Evolutionary conservation across 2,329 filamentous ascomycete genomes (phyloP).

Genomic region (Fusarium sp.): DNA sequence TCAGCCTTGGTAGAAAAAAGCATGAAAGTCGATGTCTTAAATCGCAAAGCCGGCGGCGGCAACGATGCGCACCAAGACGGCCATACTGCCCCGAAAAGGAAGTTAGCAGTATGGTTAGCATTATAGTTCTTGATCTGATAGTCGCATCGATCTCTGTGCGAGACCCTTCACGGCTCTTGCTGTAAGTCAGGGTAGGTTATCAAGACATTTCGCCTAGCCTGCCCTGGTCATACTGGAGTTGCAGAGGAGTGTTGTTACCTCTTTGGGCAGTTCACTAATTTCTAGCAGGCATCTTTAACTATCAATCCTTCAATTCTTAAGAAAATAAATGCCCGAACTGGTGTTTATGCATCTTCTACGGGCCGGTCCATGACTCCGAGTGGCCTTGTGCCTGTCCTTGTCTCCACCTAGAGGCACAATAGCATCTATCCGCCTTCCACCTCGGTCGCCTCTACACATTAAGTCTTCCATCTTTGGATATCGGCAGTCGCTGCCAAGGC

Average conservation of each 20-base stretch:
- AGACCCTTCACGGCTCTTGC: slow-evolving; percentile 23
- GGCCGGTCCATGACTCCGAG: slow-evolving; percentile 25
- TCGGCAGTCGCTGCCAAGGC: neutral
- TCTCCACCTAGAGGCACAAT: slow-evolving; percentile 22
- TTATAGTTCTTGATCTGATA: neutral
- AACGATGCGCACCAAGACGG: slow-evolving; percentile 35
- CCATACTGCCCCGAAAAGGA: slow-evolving; percentile 37
- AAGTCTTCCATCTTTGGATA: neutral
- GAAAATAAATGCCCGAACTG: slow-evolving; percentile 12
- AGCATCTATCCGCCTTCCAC: slow-evolving; percentile 3
- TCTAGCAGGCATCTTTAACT: neutral
- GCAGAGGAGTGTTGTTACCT: slow-evolving; percentile 17
- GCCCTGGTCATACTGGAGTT: slow-evolving; percentile 9
- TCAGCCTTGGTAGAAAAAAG: slow-evolving; percentile 2
- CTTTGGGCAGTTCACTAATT: slow-evolving; percentile 17
- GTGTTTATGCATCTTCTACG: slow-evolving; percentile 34
- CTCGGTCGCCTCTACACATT: neutral
- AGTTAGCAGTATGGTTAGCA: slow-evolving; percentile 31
- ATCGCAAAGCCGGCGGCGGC: slow-evolving; percentile 10
- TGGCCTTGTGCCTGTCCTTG: slow-evolving; percentile 18
- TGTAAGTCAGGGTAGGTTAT: slow-evolving; percentile 20
- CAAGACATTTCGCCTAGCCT: slow-evolving; percentile 8
- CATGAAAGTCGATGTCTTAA: neutral
- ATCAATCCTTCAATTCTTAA: neutral
- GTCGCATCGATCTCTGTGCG: slow-evolving; percentile 5